Base-by-base conservation (phyloP, 345 rosid genomes). In the Lepidium sativum region DNA sequence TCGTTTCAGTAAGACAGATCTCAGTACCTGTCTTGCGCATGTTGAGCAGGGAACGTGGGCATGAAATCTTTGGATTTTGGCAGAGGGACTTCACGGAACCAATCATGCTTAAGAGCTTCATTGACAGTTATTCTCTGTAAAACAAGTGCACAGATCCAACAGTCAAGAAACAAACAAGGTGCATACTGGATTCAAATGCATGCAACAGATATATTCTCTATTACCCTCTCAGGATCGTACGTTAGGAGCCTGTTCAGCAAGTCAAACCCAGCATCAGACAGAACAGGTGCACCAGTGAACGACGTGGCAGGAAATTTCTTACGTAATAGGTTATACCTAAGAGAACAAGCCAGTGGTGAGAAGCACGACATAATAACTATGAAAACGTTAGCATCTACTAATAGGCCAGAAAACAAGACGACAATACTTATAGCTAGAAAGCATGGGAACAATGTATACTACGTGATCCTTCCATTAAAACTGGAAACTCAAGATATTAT, bases 1-100 rank as follows among this genome's bases (percentile, higher is more conserved):
- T 25, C 13, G 31, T 20, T 53, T 65, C 34, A 33, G 54, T 52
- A 38, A 10, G 33, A 34, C n/a, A 39, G 64, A 71, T 57, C 53
- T 38, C 57, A 21, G 32, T 75, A 91, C 98, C 98, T 88, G 87
- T 91, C 98, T 69, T 91, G 96, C 66, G 86, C 96, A 84, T 94
- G 96, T 73, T 94, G 97, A 52, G 97, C 97, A 78, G 99, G 99
- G 71, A 94, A 94, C 52, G 99, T 94, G 37, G 99, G 99, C 99
- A 94, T 94, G 73, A 94, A 94, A 72, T 91, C 99, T 80, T 94
- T 94, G 17, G 88, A 88, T 80, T 95, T 95, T 15, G 99, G 97
- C 75, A 85, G 92, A 61, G 99, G 99, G 65, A 95, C 99, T 80
- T 91, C 99, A 42, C 75, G 78, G 74, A 94, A 94, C 99, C 99